A percentile compares a stretch with the other conserved stretches of the same genome.
phyloP scores from a whole-genome alignment of 495 filamentous ascomycete genomes.

The Penicillium flavigenum region DNA sequence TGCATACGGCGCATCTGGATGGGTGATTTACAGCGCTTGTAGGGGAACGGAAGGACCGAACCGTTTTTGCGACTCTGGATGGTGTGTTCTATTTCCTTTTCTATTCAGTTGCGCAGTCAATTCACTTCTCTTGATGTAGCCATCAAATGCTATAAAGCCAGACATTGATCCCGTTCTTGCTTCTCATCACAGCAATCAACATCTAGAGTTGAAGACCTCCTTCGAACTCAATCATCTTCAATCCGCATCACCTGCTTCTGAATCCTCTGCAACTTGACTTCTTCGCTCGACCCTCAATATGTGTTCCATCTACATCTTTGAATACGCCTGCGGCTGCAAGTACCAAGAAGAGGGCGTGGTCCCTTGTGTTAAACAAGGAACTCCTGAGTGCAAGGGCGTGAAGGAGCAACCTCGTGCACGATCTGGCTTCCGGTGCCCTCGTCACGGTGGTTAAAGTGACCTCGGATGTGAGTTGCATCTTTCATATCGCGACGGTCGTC shows the following conservation, averaged over 20 bases:
- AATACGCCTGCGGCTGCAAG: slow-evolving; percentile 46
- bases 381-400: slow-evolving; percentile 34
- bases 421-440: slow-evolving; percentile 40
- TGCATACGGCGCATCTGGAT: slow-evolving; percentile 28
- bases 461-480: not conserved
- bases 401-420: slow-evolving; percentile 38
- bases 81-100: slow-evolving; percentile 10
- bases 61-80: not conserved
- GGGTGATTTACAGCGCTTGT: slow-evolving; percentile 14
- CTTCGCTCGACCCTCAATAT: not conserved
- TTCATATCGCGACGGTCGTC: not conserved
- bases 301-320: slow-evolving; percentile 40
- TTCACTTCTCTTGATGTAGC: not conserved
- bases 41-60: slow-evolving; percentile 8
- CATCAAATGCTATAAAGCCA: slow-evolving; percentile 22
- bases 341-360: slow-evolving; percentile 39
- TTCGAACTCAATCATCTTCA: not conserved
- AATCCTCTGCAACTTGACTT: not conserved
- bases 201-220: not conserved
- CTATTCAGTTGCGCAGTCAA: slow-evolving; percentile 19
- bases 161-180: slow-evolving; percentile 15
- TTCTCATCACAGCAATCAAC: slow-evolving; percentile 10
- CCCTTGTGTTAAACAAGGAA: slow-evolving; percentile 40
- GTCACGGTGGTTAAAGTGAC: slow-evolving; percentile 33
- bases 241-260: not conserved